Conservation (phyloP, 176 grass and related monocot genomes). For the Chrysopogon serrulatus region DNA sequence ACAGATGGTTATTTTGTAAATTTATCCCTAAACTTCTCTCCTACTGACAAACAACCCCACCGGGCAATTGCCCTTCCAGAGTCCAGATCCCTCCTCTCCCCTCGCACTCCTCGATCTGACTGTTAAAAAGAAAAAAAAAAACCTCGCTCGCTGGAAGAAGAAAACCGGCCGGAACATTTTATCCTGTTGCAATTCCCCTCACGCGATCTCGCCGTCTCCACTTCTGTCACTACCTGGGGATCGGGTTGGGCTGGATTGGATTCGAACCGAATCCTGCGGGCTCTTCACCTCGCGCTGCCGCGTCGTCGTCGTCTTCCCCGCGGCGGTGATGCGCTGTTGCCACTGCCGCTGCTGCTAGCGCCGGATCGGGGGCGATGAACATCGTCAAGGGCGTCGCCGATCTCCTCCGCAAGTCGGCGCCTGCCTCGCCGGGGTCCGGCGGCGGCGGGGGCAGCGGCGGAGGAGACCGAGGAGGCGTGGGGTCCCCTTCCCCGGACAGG, state of each 20-base stretch:
- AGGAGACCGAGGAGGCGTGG: neutral
- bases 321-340: conserved; percentile 41
- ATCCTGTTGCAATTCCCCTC: neutral
- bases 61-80: neutral
- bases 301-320: neutral
- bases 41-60: neutral
- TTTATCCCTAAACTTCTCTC: neutral
- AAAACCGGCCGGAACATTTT: conserved; percentile 19
- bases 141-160: neutral
- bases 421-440: conserved; percentile 29
- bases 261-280: conserved; percentile 16
- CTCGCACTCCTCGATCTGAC: conserved; percentile 7
- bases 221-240: conserved; percentile 23
- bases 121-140: neutral
- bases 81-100: conserved; percentile 38
- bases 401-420: conserved; percentile 85
- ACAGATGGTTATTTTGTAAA: neutral
- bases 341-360: conserved; percentile 23
- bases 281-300: neutral
- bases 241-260: conserved; percentile 4
- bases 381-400: conserved; percentile 95
- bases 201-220: conserved; percentile 34
- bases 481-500: conserved; percentile 19
- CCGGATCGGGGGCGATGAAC: conserved; percentile 71
- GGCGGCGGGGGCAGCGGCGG: neutral